These are phyloP conservation scores for bread wheat (Triticum aestivum) DNA, from an alignment of 176 grass and related monocot genomes.

Conservation along the genomic window IWGSC_CS_RefSeq_v2.1 NC_057804.1:660680371-660680870, in stretches of 20 bases:
- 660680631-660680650: slow-evolving; percentile 1
- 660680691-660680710: neutral
- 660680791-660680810: slow-evolving; percentile 5
- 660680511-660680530: slow-evolving; percentile 1
- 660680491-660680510: neutral
- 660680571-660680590: slow-evolving; percentile 66
- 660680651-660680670: neutral
- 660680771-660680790: neutral
- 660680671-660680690: neutral
- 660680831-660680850: neutral
- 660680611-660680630: neutral
- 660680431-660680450: slow-evolving; percentile 4
- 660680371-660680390: neutral
- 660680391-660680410: neutral
- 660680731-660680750: neutral
- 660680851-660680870: slow-evolving; percentile 1
- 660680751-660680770: neutral
- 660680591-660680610: slow-evolving; percentile 79
- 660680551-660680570: slow-evolving; percentile 71
- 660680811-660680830: neutral
- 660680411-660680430: neutral
- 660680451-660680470: slow-evolving; percentile 80
- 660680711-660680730: neutral
- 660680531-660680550: slow-evolving; percentile 9
- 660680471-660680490: slow-evolving; percentile 25